phyloP scores from a whole-genome alignment of 139 green algal species.

The Parachlorella kessleri region DNA sequence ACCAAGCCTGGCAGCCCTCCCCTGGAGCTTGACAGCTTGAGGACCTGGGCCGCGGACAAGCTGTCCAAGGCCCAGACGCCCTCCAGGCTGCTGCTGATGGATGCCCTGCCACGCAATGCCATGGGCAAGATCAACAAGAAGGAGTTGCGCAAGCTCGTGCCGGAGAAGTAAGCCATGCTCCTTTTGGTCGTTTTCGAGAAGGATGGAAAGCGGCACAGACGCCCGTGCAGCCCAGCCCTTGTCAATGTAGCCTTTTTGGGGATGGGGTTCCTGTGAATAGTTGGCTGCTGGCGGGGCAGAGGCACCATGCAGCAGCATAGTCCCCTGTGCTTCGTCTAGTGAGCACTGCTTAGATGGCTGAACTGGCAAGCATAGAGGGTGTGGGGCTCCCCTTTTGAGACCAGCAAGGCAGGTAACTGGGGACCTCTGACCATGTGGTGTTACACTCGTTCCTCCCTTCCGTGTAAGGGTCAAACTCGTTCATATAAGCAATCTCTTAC shows the following conservation, averaged over 20 bases:
- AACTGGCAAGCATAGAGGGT: no score
- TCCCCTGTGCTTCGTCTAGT: background rate
- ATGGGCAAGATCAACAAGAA: conserved; percentile 99
- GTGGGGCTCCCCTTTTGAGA: no score
- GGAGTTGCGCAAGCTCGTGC: conserved; percentile 52
- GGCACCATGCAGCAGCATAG: background rate
- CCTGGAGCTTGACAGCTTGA: conserved; percentile 17
- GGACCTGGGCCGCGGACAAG: conserved; percentile 42
- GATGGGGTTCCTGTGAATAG: background rate
- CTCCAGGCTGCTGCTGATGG: conserved; percentile 49
- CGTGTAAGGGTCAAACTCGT: no score
- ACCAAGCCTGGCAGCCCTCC: background rate
- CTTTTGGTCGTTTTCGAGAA: background rate
- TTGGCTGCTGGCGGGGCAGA: background rate
- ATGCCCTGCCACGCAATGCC: conserved; percentile 85
- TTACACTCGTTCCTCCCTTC: no score
- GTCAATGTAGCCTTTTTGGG: no score
- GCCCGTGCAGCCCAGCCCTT: background rate
- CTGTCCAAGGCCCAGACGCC: conserved; percentile 82
- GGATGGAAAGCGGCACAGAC: background rate
- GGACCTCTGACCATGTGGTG: no score
- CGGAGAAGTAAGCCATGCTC: no score
- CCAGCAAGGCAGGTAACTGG: no score
- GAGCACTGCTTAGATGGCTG: no score
- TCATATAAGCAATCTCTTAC: no score